These are phyloP conservation scores for Leccinum insolens DNA, from an alignment of 1,284 basidiomycete species.

Conservation along the genomic window DNA sequence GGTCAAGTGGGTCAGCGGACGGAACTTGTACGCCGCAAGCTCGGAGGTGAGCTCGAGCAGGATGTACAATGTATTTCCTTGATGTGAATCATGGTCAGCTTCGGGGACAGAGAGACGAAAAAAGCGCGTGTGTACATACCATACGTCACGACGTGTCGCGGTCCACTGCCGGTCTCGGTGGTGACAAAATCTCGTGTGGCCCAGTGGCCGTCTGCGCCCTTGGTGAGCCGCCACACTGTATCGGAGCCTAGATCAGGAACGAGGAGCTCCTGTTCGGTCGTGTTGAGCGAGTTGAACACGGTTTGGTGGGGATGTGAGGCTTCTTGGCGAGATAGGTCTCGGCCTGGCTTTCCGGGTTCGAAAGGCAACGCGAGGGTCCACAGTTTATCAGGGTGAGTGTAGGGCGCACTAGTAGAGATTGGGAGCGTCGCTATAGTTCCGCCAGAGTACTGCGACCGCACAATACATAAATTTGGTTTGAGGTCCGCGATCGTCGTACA, in stretches of 20 bases:
- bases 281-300: slow-evolving; percentile 39
- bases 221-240: slow-evolving; percentile 57
- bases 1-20: slow-evolving; percentile 36
- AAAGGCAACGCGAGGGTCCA: slow-evolving; percentile 42
- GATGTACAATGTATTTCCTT: slow-evolving; percentile 63
- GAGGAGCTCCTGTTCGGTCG: slow-evolving; percentile 54
- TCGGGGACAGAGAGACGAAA: not conserved
- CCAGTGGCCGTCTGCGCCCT: slow-evolving; percentile 47
- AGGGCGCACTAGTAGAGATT: slow-evolving; percentile 48
- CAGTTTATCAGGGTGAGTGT: slow-evolving; percentile 37
- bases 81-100: not conserved
- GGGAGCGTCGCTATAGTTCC: slow-evolving; percentile 57
- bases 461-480: too few relatives aligned
- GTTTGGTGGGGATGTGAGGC: slow-evolving; percentile 73
- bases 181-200: slow-evolving; percentile 44
- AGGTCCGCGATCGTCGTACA: not conserved
- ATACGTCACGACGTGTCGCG: slow-evolving; percentile 65
- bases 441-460: slow-evolving; percentile 22
- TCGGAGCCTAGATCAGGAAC: slow-evolving; percentile 75
- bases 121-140: slow-evolving; percentile 42
- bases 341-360: slow-evolving; percentile 49
- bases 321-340: slow-evolving; percentile 62
- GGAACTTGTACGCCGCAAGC: slow-evolving; percentile 55
- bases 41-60: slow-evolving; percentile 64
- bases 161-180: slow-evolving; percentile 60